Evolutionary conservation across 768 basidiomycete species (phyloP).

Genomic region (Psilocybe azurescens): DNA sequence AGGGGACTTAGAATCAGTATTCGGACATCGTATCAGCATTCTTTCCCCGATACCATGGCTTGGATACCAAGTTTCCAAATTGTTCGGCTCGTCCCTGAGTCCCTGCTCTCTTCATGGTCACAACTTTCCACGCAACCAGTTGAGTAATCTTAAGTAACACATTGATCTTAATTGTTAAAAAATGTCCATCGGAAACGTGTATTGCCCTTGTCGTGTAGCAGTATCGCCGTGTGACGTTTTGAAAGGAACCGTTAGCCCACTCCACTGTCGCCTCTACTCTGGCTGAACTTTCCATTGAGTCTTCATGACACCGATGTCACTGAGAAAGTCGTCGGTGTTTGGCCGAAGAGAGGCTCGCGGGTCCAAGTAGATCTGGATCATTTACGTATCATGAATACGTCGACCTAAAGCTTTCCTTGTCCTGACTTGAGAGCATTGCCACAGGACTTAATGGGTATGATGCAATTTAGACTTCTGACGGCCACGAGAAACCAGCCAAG

Average conservation of each 20-base stretch:
- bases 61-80: neutral
- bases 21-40: neutral
- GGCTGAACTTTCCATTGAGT: neutral
- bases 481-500: slow-evolving; percentile 12
- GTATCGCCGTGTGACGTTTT: neutral
- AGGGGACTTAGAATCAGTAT: neutral
- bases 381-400: slow-evolving; percentile 2
- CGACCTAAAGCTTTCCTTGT: neutral
- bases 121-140: neutral
- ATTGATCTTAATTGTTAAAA: neutral
- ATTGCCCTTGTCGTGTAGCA: neutral
- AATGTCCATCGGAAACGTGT: neutral
- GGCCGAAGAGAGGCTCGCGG: slow-evolving; percentile 5
- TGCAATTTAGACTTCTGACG: slow-evolving; percentile 26
- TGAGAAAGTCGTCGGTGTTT: neutral
- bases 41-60: neutral
- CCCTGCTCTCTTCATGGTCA: too few species aligned
- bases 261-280: neutral
- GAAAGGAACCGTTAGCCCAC: neutral
- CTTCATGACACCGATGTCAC: neutral
- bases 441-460: slow-evolving; percentile 21
- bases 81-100: neutral
- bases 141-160: neutral
- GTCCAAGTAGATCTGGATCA: neutral
- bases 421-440: slow-evolving; percentile 12